These are phyloP conservation scores for Viola pubescens DNA, from an alignment of 441 rosid genomes.

Conservation along the genomic window DNA sequence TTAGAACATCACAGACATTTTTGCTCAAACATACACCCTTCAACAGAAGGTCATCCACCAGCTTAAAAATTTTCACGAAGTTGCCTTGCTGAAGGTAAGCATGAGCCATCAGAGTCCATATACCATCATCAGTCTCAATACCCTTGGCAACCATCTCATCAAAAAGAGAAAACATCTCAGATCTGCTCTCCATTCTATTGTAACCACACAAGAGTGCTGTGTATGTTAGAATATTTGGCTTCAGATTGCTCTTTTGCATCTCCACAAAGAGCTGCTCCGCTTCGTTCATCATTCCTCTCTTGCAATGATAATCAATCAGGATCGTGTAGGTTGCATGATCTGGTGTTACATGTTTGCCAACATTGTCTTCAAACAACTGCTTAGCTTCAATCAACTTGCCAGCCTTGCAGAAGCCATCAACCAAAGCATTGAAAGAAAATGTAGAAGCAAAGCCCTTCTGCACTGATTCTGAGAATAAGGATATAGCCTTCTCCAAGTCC, in stretches of 20 bases:
- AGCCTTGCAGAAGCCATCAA: constrained; percentile 47
- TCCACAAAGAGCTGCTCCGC: constrained; percentile 50
- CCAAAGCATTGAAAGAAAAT: constrained; percentile 48
- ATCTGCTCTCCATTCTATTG: constrained; percentile 40
- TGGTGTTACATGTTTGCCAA: constrained; percentile 43
- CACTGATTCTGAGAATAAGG: constrained; percentile 49
- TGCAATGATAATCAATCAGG: constrained; percentile 63
- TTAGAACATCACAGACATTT: constrained; percentile 18
- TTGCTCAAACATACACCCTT: constrained; percentile 33
- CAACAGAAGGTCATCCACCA: constrained; percentile 41
- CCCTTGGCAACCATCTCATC: constrained; percentile 57
- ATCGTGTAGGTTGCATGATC: constrained; percentile 63
- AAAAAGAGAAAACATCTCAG: constrained; percentile 44
- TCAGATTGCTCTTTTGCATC: constrained; percentile 50
- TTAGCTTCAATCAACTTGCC: constrained; percentile 47
- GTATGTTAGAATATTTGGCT: constrained; percentile 59
- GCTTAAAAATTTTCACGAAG: constrained; percentile 32
- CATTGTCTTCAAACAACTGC: constrained; percentile 40
- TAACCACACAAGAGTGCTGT: constrained; percentile 55
- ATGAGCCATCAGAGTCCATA: constrained; percentile 41
- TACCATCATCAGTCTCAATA: constrained; percentile 45
- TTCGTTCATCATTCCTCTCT: constrained; percentile 54
- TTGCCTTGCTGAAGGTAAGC: constrained; percentile 57
- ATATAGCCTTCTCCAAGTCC: constrained; percentile 32
- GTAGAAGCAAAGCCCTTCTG: constrained; percentile 48